Percentiles rank a stretch among this genome's conserved stretches.
Conservation (phyloP, 148 eudicot species). For the Salicornia ramosissima region DNA sequence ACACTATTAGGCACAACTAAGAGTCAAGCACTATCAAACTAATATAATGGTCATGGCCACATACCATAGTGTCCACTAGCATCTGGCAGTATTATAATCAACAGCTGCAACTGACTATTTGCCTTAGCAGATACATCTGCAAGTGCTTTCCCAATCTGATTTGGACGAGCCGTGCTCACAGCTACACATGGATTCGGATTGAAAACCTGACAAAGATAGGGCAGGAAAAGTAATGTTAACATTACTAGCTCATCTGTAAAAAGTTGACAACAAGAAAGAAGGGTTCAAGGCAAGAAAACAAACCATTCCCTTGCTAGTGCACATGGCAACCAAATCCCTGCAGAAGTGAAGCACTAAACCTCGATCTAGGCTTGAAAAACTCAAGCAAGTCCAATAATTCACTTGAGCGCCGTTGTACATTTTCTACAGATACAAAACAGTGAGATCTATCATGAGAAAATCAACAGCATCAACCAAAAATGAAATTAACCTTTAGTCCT, state of each 20-base stretch:
- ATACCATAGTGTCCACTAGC: slow-evolving; percentile 59
- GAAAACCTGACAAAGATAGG: slow-evolving; percentile 40
- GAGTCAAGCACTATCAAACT: neutral
- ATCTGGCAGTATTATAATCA: slow-evolving; percentile 73
- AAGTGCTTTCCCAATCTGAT: slow-evolving; percentile 48
- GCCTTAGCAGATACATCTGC: slow-evolving; percentile 27
- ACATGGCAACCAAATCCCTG: slow-evolving; percentile 45
- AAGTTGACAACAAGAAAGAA: neutral
- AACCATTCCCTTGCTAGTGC: slow-evolving; percentile 76
- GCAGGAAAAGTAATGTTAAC: neutral
- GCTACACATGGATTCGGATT: slow-evolving; percentile 36
- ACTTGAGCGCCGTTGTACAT: slow-evolving; percentile 66
- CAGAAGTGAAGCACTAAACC: slow-evolving; percentile 35
- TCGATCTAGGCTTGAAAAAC: slow-evolving; percentile 36
- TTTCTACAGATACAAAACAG: slow-evolving; percentile 42
- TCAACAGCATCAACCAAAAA: neutral
- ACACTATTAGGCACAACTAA: neutral
- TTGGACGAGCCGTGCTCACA: slow-evolving; percentile 18
- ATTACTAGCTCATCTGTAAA: neutral
- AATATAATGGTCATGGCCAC: slow-evolving; percentile 1
- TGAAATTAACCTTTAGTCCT: neutral
- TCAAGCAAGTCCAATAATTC: slow-evolving; percentile 54
- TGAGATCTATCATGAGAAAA: neutral
- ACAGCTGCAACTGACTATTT: slow-evolving; percentile 46
- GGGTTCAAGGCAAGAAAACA: neutral